These are phyloP conservation scores for Zygosaccharomyces bailii DNA, from an alignment of 805 yeast genomes.

Conservation along the genomic window DNA sequence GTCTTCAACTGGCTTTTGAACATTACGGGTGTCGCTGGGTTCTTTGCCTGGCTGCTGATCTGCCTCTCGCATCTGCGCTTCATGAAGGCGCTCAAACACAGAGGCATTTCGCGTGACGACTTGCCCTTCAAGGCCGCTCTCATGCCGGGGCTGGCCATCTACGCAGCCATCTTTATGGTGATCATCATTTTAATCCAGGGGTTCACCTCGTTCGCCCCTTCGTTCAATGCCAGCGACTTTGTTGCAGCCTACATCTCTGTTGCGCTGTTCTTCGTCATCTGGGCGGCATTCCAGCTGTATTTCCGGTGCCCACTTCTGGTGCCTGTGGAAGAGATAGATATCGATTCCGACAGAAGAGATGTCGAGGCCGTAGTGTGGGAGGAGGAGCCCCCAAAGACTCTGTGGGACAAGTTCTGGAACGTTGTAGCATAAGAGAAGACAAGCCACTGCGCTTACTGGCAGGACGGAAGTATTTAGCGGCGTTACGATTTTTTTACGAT, in stretches of 20 bases:
- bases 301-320: constrained; percentile 47
- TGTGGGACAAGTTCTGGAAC: constrained; percentile 57
- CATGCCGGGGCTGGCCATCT: constrained; percentile 67
- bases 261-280: constrained; percentile 53
- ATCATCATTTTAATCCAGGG: constrained; percentile 71
- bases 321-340: constrained; percentile 60
- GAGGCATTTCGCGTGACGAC: constrained; percentile 63
- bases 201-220: constrained; percentile 54
- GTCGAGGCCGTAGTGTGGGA: constrained; percentile 60
- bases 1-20: constrained; percentile 73
- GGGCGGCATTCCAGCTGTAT: constrained; percentile 52
- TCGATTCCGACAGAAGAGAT: constrained; percentile 63
- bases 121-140: constrained; percentile 72
- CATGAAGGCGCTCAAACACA: constrained; percentile 57
- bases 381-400: constrained; percentile 44
- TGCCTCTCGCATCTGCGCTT: constrained; percentile 64
- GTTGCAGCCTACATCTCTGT: constrained; percentile 71
- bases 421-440: constrained; percentile 32
- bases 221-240: constrained; percentile 52
- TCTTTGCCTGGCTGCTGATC: constrained; percentile 69
- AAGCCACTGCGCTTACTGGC: background rate
- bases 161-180: constrained; percentile 51
- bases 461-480: background rate
- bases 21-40: constrained; percentile 74
- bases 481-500: background rate